phyloP scores from a whole-genome alignment of 495 filamentous ascomycete species.

The Tetracladium marchalianum region DNA sequence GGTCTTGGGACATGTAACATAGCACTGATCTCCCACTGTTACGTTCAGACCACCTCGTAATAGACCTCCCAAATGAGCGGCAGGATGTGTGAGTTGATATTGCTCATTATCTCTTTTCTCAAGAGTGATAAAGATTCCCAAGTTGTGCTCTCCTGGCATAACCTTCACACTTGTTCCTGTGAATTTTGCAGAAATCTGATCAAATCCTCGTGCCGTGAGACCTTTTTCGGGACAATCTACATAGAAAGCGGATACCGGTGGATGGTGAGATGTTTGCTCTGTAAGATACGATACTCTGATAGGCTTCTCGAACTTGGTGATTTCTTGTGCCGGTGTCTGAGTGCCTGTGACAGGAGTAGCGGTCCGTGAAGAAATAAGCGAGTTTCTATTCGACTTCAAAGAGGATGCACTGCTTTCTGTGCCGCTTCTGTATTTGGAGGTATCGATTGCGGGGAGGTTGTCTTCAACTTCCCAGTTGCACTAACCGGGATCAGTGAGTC shows the following conservation, averaged over 20 bases:
- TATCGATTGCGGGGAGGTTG: conserved; percentile 36
- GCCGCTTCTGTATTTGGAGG: conserved; percentile 21
- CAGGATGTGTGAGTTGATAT: conserved; percentile 90
- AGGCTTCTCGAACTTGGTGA: conserved; percentile 36
- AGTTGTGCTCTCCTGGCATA: conserved; percentile 81
- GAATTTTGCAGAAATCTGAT: conserved; percentile 95
- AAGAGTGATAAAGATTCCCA: conserved; percentile 89
- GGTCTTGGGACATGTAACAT: conserved; percentile 76
- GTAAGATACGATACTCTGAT: conserved; percentile 86
- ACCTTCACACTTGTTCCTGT: conserved; percentile 92
- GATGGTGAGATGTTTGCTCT: conserved; percentile 97
- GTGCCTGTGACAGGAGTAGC: conserved; percentile 1
- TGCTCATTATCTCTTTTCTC: conserved; percentile 72
- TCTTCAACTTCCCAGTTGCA: conserved; percentile 92
- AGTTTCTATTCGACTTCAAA: conserved; percentile 33
- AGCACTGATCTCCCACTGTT: conserved; percentile 79
- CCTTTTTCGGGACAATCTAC: conserved; percentile 89
- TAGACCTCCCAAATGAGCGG: conserved; percentile 84
- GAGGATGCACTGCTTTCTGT: conserved; percentile 38
- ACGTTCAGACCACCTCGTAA: conserved; percentile 74
- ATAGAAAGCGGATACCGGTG: conserved; percentile 92
- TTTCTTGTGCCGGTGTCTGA: conserved; percentile 11
- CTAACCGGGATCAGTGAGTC: conserved; percentile 28
- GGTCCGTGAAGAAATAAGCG: conserved; percentile 1
- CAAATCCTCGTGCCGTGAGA: conserved; percentile 79